These are phyloP conservation scores for Pseudophaeomoniella oleicola DNA, from an alignment of 2,329 filamentous ascomycete species.

Conservation along the genomic window DNA sequence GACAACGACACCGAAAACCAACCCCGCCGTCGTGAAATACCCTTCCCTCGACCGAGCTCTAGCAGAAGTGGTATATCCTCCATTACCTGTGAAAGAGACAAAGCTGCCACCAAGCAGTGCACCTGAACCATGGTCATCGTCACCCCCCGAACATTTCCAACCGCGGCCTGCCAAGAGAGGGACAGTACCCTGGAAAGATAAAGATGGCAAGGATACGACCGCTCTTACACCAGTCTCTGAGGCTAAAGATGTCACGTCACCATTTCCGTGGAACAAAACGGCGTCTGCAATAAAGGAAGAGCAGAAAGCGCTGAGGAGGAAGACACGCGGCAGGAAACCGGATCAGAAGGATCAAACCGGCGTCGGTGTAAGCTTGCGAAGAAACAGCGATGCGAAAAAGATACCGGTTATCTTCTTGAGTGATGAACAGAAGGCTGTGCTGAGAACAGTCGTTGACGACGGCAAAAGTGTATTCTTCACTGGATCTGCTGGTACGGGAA, in stretches of 20 bases:
- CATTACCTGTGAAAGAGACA: constrained; percentile 14
- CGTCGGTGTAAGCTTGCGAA: constrained; percentile 16
- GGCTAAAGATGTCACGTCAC: constrained; percentile 18
- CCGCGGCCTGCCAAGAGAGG: constrained; percentile 42
- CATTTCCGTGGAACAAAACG: constrained; percentile 56
- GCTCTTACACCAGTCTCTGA: constrained; percentile 26
- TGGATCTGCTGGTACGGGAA: constrained; percentile 87
- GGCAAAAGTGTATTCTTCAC: constrained; percentile 94
- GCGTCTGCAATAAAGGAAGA: constrained; percentile 63
- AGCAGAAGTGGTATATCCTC: constrained; percentile 19
- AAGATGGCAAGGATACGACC: constrained; percentile 15
- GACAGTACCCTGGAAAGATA: constrained; percentile 44
- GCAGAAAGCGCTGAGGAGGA: constrained; percentile 55
- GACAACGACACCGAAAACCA: constrained; percentile 45
- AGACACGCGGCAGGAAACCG: constrained; percentile 37
- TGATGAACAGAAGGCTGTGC: constrained; percentile 70
- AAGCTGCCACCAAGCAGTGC: constrained; percentile 35
- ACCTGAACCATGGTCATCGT: constrained; percentile 57
- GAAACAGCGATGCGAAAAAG: constrained; percentile 15
- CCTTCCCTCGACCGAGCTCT: constrained; percentile 5
- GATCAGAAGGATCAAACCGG: constrained; percentile 19
- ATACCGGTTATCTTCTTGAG: constrained; percentile 56
- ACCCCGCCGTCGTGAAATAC: constrained; percentile 19
- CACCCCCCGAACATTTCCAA: constrained; percentile 27
- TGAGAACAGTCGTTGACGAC: constrained; percentile 66